phyloP scores from a whole-genome alignment of 176 grass and related monocot species.

The Canna indica region DNA sequence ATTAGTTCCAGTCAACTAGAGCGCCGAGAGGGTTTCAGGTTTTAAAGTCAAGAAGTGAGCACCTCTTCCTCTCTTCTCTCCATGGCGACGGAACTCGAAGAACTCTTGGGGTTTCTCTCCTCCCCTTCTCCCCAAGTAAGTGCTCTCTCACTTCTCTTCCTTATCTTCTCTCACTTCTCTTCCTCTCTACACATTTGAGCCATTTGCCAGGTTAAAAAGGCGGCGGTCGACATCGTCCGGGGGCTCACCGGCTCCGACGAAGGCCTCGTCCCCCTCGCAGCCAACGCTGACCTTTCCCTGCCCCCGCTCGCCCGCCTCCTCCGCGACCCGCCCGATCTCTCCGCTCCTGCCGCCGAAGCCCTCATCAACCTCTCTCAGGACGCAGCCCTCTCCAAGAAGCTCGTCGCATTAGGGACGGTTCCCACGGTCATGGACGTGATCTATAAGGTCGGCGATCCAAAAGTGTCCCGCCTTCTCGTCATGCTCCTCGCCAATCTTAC shows the following conservation, averaged over 20 bases:
- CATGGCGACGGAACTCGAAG: slow-evolving; percentile 77
- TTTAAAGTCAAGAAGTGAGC: too few relatives aligned
- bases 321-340: slow-evolving; percentile 29
- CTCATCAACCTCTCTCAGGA: slow-evolving; percentile 87
- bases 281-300: slow-evolving; percentile 35
- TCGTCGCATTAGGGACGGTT: slow-evolving; percentile 41
- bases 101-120: slow-evolving; percentile 62
- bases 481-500: slow-evolving; percentile 94
- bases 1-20: too few relatives aligned
- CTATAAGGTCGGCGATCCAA: slow-evolving; percentile 30
- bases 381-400: slow-evolving; percentile 33
- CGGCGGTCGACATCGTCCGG: slow-evolving; percentile 61
- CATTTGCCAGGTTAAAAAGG: slow-evolving; percentile 46
- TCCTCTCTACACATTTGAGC: neutral
- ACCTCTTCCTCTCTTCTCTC: neutral
- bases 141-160: neutral
- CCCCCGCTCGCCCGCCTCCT: slow-evolving; percentile 49
- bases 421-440: slow-evolving; percentile 59
- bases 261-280: slow-evolving; percentile 40
- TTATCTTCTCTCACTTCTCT: neutral
- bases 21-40: too few relatives aligned
- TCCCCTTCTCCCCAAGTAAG: slow-evolving; percentile 37
- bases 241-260: slow-evolving; percentile 64
- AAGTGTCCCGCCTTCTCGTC: slow-evolving; percentile 49
- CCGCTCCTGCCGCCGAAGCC: slow-evolving; percentile 55